Conservation (phyloP, 768 basidiomycete genomes). For the Termitomyces sp. region DNA sequence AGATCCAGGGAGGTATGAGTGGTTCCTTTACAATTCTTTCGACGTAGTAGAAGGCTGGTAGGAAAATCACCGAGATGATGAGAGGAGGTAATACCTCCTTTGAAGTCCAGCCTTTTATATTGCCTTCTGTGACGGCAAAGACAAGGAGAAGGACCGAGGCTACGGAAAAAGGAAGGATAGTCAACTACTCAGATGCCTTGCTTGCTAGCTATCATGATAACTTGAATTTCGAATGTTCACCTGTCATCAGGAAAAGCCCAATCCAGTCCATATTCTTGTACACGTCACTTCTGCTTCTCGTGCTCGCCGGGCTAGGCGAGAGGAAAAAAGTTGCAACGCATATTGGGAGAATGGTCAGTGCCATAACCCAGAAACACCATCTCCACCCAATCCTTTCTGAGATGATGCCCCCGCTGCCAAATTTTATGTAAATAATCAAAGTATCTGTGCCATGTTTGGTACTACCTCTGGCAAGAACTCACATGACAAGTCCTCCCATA, state of each 20-base stretch:
- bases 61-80: constrained; percentile 35
- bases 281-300: constrained; percentile 20
- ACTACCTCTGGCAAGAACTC: neutral
- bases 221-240: constrained; percentile 15
- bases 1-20: constrained; percentile 39
- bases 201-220: constrained; percentile 9
- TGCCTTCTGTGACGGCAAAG: constrained; percentile 35
- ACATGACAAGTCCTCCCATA: constrained; percentile 14
- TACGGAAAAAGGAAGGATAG: neutral
- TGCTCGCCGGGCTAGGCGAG: constrained; percentile 6
- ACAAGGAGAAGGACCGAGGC: constrained; percentile 31
- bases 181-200: neutral
- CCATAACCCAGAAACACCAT: constrained; percentile 47
- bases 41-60: constrained; percentile 30
- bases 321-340: constrained; percentile 25
- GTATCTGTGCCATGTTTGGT: too few relatives aligned
- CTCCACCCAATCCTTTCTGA: constrained; percentile 34
- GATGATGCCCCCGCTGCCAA: constrained; percentile 39
- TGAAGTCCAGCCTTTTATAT: constrained; percentile 42
- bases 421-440: too few relatives aligned
- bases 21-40: constrained; percentile 14
- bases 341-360: constrained; percentile 32
- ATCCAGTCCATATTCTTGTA: constrained; percentile 9
- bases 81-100: constrained; percentile 39
- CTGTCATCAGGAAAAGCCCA: constrained; percentile 21